Percentiles rank a stretch among this genome's conserved stretches.
Evolutionary conservation across 495 filamentous ascomycete species (phyloP).

Genomic region (Tuber magnatum): DNA sequence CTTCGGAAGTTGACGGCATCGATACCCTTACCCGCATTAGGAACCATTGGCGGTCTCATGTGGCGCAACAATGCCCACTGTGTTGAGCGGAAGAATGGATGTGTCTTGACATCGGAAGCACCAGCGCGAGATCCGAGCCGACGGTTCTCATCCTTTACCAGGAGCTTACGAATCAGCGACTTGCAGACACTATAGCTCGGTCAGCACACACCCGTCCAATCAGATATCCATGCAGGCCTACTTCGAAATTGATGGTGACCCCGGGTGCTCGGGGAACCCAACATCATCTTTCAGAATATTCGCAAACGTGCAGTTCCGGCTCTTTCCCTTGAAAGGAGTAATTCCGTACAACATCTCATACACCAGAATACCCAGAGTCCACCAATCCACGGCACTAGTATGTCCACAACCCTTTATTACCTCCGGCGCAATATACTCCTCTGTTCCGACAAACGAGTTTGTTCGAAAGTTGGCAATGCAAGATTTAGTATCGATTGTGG

Average conservation of each 20-base stretch:
- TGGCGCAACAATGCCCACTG: constrained; percentile 96
- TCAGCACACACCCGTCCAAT: not conserved
- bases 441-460: constrained; percentile 96
- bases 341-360: constrained; percentile 99
- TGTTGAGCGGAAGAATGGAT: constrained; percentile 91
- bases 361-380: constrained; percentile 92
- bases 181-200: constrained; percentile 71
- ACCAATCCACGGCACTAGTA: constrained; percentile 98
- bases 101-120: constrained; percentile 91
- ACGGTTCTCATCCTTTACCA: constrained; percentile 96
- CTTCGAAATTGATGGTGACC: constrained; percentile 81
- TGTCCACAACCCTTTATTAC: constrained; percentile 98
- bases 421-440: constrained; percentile 97
- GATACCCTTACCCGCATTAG: constrained; percentile 80
- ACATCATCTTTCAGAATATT: constrained; percentile 96
- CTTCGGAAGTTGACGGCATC: constrained; percentile 96
- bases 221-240: constrained; percentile 47
- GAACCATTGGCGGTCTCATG: constrained; percentile 97
- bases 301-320: constrained; percentile 93
- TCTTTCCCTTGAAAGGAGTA: constrained; percentile 98
- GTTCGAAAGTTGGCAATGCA: constrained; percentile 98
- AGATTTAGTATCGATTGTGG: constrained; percentile 95
- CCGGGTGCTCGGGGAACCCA: constrained; percentile 81
- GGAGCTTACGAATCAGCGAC: constrained; percentile 86
- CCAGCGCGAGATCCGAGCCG: constrained; percentile 90